Percentiles rank a stretch among this genome's conserved stretches.
These are phyloP conservation scores for Platanthera zijinensis DNA, from an alignment of 106 monocot genomes.

Conservation along the genomic window DNA sequence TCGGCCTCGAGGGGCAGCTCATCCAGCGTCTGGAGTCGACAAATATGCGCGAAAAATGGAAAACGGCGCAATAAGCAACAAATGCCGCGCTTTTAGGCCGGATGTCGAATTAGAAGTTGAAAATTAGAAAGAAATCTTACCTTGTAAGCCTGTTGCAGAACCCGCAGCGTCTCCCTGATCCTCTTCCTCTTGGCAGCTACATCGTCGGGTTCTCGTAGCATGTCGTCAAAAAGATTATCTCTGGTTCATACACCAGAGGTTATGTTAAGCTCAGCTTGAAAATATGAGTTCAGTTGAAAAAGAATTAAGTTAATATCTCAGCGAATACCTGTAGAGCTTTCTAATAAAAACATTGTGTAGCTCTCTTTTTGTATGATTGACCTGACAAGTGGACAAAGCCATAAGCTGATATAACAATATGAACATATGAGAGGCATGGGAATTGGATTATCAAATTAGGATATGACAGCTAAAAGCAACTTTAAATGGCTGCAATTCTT, in stretches of 20 bases:
- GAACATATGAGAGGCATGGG: neutral
- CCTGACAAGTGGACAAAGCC: slow-evolving; percentile 31
- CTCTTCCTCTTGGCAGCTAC: slow-evolving; percentile 54
- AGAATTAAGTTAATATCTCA: neutral
- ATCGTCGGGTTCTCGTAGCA: slow-evolving; percentile 66
- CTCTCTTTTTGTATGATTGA: slow-evolving; percentile 89
- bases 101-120: neutral
- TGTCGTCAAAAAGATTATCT: slow-evolving; percentile 63
- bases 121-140: slow-evolving; percentile 10
- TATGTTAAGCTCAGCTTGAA: neutral
- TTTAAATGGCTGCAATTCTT: neutral
- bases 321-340: slow-evolving; percentile 80
- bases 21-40: slow-evolving; percentile 55
- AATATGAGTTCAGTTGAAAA: neutral
- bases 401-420: neutral
- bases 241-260: slow-evolving; percentile 14
- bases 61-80: neutral
- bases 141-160: slow-evolving; percentile 62
- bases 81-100: neutral
- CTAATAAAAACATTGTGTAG: slow-evolving; percentile 88
- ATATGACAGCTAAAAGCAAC: neutral
- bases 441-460: neutral
- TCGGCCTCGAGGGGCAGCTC: slow-evolving; percentile 88
- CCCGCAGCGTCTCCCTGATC: slow-evolving; percentile 42
- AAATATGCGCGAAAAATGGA: neutral